phyloP scores from a whole-genome alignment of 352 stramenopile genomes.

The Phytophthora europaea region DNA sequence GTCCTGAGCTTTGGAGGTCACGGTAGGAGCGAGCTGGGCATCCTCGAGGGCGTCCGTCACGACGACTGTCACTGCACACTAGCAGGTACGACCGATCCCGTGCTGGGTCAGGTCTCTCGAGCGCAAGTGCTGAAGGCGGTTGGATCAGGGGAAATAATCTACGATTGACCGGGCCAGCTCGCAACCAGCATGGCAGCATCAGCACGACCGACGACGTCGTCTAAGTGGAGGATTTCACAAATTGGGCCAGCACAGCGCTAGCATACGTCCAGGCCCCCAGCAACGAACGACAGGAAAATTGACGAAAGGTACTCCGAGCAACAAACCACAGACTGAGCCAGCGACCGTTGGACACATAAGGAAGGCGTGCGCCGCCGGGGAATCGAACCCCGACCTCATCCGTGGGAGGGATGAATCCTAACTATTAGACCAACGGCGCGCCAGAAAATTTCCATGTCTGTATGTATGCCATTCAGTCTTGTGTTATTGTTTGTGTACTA shows the following conservation, averaged over 20 bases:
- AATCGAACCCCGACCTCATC: too few relatives aligned
- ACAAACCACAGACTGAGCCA: too few relatives aligned
- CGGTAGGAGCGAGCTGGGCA: slow-evolving; percentile 49
- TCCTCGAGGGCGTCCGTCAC: slow-evolving; percentile 21
- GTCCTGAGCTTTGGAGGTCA: slow-evolving; percentile 36
- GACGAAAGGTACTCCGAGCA: too few relatives aligned
- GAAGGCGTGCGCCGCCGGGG: too few relatives aligned
- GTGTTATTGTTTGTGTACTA: too few relatives aligned
- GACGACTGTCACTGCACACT: slow-evolving; percentile 30
- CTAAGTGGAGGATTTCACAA: slow-evolving; percentile 33
- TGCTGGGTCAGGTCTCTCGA: slow-evolving; percentile 24
- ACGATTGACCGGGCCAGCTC: slow-evolving; percentile 27
- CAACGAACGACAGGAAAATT: too few relatives aligned
- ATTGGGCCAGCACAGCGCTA: slow-evolving; percentile 34
- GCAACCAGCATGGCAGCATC: slow-evolving; percentile 33
- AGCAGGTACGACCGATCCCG: slow-evolving; percentile 25
- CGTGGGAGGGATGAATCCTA: too few relatives aligned
- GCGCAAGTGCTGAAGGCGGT: slow-evolving; percentile 12
- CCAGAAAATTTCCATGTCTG: too few relatives aligned
- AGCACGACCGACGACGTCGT: slow-evolving; percentile 33
- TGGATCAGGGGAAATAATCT: slow-evolving; percentile 35
- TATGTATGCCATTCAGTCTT: too few relatives aligned
- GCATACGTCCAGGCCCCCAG: too few relatives aligned
- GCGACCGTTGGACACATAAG: too few relatives aligned
- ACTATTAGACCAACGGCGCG: too few relatives aligned